phyloP scores from a whole-genome alignment of 495 filamentous ascomycete species.

The Penicillium dipodomyicola region DNA sequence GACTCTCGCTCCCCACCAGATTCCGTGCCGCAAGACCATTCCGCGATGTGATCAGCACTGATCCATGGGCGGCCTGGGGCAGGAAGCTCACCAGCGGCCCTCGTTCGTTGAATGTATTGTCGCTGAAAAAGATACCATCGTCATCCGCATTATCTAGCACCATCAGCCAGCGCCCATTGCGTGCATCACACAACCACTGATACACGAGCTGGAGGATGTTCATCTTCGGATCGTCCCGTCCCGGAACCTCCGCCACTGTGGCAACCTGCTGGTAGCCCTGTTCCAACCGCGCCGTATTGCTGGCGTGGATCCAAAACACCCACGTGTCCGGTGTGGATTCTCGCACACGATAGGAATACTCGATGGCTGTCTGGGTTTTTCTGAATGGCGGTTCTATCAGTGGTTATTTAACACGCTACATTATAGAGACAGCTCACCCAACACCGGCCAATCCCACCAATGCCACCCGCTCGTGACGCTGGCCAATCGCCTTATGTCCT shows the following conservation, averaged over 20 bases:
- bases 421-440: neutral
- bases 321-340: conserved; percentile 30
- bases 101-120: conserved; percentile 9
- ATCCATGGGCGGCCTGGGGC: conserved; percentile 16
- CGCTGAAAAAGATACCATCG: conserved; percentile 22
- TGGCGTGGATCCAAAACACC: conserved; percentile 44
- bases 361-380: conserved; percentile 55
- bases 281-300: conserved; percentile 37
- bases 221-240: conserved; percentile 16
- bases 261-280: conserved; percentile 46
- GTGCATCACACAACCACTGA: conserved; percentile 16
- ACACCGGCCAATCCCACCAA: neutral
- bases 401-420: neutral
- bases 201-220: conserved; percentile 22
- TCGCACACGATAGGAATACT: conserved; percentile 41
- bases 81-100: conserved; percentile 27
- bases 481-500: neutral
- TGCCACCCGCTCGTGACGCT: conserved; percentile 13
- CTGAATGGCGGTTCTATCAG: conserved; percentile 6
- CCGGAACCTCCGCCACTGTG: conserved; percentile 24
- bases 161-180: conserved; percentile 25
- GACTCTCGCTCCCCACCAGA: conserved; percentile 15
- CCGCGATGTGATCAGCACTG: conserved; percentile 34
- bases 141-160: conserved; percentile 40
- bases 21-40: conserved; percentile 29